phyloP scores from a whole-genome alignment of 163 green algal genomes.

The Botryococcus braunii region DNA sequence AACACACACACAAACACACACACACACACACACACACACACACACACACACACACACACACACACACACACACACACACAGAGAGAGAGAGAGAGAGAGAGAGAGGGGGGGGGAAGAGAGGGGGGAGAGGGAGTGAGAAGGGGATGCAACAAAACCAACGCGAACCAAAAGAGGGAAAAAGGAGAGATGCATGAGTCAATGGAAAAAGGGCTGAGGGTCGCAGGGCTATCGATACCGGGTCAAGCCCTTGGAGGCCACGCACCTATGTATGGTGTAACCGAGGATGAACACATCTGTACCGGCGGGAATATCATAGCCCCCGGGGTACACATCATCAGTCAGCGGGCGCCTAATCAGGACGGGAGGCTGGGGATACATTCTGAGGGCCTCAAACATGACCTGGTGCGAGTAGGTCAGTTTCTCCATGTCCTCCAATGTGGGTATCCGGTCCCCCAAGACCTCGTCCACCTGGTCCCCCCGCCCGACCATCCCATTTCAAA shows the following conservation, averaged over 20 bases:
- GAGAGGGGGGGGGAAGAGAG: too few relatives aligned
- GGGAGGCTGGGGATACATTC: slow-evolving; percentile 93
- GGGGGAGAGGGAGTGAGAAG: background rate
- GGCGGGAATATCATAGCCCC: slow-evolving; percentile 28
- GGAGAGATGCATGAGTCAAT: background rate
- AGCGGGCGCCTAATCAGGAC: slow-evolving; percentile 70
- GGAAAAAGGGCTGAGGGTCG: background rate
- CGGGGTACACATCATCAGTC: slow-evolving; percentile 60
- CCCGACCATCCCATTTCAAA: too few relatives aligned
- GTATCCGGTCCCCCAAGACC: slow-evolving; percentile 71
- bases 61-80: too few relatives aligned
- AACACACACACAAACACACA: background rate
- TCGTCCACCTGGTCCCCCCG: slow-evolving; percentile 67
- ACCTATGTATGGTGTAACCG: slow-evolving; percentile 86
- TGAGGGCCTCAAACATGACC: slow-evolving; percentile 90
- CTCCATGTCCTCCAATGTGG: slow-evolving; percentile 69
- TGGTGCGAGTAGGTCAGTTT: slow-evolving; percentile 72
- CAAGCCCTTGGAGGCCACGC: background rate
- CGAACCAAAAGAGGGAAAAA: background rate
- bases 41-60: too few relatives aligned
- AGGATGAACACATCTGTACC: slow-evolving; percentile 93
- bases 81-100: too few relatives aligned
- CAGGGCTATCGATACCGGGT: background rate
- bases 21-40: background rate
- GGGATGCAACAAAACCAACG: background rate